phyloP scores from a whole-genome alignment of 495 filamentous ascomycete genomes.

The Neurospora africana region DNA sequence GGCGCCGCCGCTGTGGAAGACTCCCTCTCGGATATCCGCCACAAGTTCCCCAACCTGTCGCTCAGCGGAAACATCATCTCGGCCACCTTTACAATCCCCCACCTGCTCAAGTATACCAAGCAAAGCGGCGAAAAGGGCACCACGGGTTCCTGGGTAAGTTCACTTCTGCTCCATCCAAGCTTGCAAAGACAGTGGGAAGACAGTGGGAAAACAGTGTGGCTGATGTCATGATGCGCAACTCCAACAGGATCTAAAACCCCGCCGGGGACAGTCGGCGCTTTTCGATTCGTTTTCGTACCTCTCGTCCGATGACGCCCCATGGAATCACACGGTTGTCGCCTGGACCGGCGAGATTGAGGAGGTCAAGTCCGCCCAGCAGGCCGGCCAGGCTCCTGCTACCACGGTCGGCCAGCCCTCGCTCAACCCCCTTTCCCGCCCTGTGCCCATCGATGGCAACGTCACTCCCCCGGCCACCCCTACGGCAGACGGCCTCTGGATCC shows the following conservation, averaged over 20 bases:
- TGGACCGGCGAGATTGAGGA: constrained; percentile 86
- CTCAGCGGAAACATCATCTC: constrained; percentile 80
- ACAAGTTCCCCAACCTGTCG: constrained; percentile 53
- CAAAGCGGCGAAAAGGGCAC: constrained; percentile 36
- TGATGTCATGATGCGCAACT: constrained; percentile 15
- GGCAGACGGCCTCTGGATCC: constrained; percentile 55
- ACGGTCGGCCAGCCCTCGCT: constrained; percentile 31
- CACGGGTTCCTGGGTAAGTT: neutral
- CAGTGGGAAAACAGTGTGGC: constrained; percentile 12
- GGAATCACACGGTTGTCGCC: constrained; percentile 79
- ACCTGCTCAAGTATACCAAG: constrained; percentile 54
- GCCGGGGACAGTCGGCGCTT: constrained; percentile 75
- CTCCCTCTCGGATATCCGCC: constrained; percentile 45
- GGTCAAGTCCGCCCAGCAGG: constrained; percentile 30
- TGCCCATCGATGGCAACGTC: constrained; percentile 52
- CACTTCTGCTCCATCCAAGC: neutral
- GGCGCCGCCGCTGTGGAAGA: constrained; percentile 17
- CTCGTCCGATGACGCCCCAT: constrained; percentile 60
- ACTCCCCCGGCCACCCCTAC: constrained; percentile 43
- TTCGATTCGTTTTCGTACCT: constrained; percentile 83
- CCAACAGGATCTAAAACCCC: constrained; percentile 55
- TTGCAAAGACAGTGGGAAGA: neutral
- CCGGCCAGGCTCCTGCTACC: constrained; percentile 31
- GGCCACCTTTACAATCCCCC: constrained; percentile 75
- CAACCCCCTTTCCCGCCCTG: constrained; percentile 57